Percentiles rank a stretch among this genome's conserved stretches.
These are phyloP conservation scores for Solanum phureja DNA, from an alignment of 257 asterid genomes.

Conservation along the genomic window DNA sequence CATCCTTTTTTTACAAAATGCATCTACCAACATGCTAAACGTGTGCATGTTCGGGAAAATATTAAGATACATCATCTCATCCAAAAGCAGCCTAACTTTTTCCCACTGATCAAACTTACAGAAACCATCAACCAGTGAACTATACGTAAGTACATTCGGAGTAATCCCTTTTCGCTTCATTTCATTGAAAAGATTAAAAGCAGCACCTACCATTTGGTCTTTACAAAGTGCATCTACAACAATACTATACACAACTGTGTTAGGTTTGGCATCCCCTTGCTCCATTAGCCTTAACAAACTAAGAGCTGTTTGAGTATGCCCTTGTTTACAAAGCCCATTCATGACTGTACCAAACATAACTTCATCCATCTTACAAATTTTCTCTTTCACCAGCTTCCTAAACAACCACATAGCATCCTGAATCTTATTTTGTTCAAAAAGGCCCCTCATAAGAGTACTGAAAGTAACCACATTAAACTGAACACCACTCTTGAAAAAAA, in stretches of 20 bases:
- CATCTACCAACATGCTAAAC: neutral
- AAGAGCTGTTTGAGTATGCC: conserved; percentile 14
- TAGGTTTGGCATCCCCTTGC: conserved; percentile 2
- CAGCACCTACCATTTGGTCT: conserved; percentile 12
- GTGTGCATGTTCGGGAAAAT: neutral
- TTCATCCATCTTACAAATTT: neutral
- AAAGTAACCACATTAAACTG: conserved; percentile 2
- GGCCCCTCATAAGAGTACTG: conserved; percentile 20
- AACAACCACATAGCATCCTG: conserved; percentile 14
- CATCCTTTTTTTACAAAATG: conserved; percentile 1
- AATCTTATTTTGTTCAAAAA: conserved; percentile 7
- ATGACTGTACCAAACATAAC: conserved; percentile 1
- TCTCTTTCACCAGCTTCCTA: conserved; percentile 13
- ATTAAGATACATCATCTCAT: neutral
- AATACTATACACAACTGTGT: neutral
- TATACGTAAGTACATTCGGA: conserved; percentile 8
- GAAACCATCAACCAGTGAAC: conserved; percentile 11
- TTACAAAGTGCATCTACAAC: conserved; percentile 16
- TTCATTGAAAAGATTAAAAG: conserved; percentile 7
- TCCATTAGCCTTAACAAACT: conserved; percentile 10
- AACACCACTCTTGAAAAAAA: conserved; percentile 18
- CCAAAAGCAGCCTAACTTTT: neutral
- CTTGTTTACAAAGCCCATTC: conserved; percentile 24
- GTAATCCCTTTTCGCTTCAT: conserved; percentile 7
- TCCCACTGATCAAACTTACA: conserved; percentile 10